A percentile compares a stretch with the other conserved stretches of the same genome.
Evolutionary conservation across 2,329 filamentous ascomycete species (phyloP).

Genomic region (Rhinocladiella mackenziei): DNA sequence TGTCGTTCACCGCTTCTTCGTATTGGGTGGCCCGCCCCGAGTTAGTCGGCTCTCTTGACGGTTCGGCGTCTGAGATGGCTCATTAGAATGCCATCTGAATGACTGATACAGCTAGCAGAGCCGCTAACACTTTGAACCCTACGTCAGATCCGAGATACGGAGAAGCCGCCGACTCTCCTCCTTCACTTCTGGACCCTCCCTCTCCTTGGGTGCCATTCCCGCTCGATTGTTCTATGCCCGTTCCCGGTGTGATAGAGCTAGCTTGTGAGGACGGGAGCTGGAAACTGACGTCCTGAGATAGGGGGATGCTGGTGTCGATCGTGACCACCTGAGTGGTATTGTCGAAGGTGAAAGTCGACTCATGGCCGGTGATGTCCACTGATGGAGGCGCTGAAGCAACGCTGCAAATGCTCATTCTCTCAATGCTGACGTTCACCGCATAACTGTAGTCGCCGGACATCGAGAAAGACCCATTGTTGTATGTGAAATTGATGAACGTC

Average conservation of each 20-base stretch:
- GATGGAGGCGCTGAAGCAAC: conserved; percentile 19
- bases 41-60: neutral
- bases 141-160: too few relatives aligned
- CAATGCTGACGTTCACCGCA: conserved; percentile 32
- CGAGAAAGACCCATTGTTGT: conserved; percentile 49
- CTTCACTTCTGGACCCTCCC: neutral
- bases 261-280: conserved; percentile 7
- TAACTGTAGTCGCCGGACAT: conserved; percentile 55
- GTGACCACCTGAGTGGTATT: conserved; percentile 27
- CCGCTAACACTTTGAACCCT: too few relatives aligned
- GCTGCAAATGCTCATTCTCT: conserved; percentile 36
- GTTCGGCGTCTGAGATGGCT: neutral
- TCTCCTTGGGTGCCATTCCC: neutral
- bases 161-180: neutral
- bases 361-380: conserved; percentile 9
- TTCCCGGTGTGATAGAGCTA: neutral
- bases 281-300: conserved; percentile 27
- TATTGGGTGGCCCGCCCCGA: conserved; percentile 3
- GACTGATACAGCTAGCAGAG: too few relatives aligned
- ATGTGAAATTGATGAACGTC: conserved; percentile 60
- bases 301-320: conserved; percentile 28
- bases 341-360: conserved; percentile 19
- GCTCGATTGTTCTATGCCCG: neutral
- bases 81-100: too few relatives aligned
- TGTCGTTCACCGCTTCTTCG: conserved; percentile 13